Evolutionary conservation across 805 yeast species (phyloP), one percentile per base, ranked within the genome.

Genomic region (Teunomyces cretensis): DNA sequence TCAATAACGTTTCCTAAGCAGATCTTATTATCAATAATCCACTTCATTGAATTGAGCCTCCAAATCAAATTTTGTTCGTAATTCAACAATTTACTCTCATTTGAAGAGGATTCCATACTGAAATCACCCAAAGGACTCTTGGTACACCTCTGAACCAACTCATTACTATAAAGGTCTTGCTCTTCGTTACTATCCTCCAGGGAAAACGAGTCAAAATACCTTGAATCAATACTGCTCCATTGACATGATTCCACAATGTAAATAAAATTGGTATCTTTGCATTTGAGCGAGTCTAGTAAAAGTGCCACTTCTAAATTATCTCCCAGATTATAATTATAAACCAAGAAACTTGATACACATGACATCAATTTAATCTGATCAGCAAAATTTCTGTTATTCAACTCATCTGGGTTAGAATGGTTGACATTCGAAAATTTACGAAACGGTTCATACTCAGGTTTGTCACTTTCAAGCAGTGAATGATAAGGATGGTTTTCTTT

Each of bases 11-110:
- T 68, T 8, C 74, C 73, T 28, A 67, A 43, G 43, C 65, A 66
- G 19, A 67, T 46, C 33, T 55, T 55, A 22, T 52, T 50, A n/a
- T 49, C 45, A 31, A 61, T 56, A 6, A 61, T 44, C 62, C 64
- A 56, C 42, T 55, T 60, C 58, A 58, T 52, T 16, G 63, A 58
- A 46, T 67, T 64, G 36, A 60, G 50, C 44, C 52, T 61, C 69
- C 70, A 65, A 28, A 67, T 56, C 28, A 67, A 52, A 33, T 65
- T 61, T 43, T 69, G 74, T 49, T 69, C 74, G 55, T 61, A 53
- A 32, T 53, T 51, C 19, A 61, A 51, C 24, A 64, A 48, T 36
- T 57, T 55, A 33, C 60, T 53, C 4, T 30, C 36, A 15, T 36
- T 33, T 9, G 32, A 15, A n/a, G 39, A n/a, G 40, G 41, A 35